phyloP scores from a whole-genome alignment of 495 filamentous ascomycete genomes.

The Hypoxylon subgilvum region DNA sequence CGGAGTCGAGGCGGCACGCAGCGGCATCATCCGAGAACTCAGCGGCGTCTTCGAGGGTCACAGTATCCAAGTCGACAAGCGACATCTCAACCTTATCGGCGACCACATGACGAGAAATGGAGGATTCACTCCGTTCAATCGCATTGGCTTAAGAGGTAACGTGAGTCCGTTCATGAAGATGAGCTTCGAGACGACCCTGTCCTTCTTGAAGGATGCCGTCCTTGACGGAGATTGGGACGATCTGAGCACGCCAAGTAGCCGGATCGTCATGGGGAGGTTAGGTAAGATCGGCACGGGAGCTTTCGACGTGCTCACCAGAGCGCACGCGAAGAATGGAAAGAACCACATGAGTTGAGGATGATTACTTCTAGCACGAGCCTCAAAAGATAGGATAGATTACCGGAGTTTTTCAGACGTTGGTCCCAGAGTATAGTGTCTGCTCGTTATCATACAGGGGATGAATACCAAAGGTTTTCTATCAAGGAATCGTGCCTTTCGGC shows the following conservation, averaged over 20 bases:
- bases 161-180: conserved; percentile 94
- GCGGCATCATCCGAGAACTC: conserved; percentile 85
- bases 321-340: conserved; percentile 50
- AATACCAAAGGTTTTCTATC: conserved; percentile 4
- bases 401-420: conserved; percentile 6
- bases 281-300: conserved; percentile 85
- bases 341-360: conserved; percentile 17
- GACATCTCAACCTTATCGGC: conserved; percentile 93
- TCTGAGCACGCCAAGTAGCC: conserved; percentile 80
- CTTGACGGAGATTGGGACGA: conserved; percentile 89
- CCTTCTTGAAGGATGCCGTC: conserved; percentile 89
- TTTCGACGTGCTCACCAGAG: conserved; percentile 77
- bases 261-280: conserved; percentile 85
- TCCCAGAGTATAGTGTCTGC: conserved; percentile 11
- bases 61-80: conserved; percentile 89
- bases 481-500: too few relatives aligned
- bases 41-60: conserved; percentile 85
- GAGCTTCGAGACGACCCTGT: conserved; percentile 95
- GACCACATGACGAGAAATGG: conserved; percentile 95
- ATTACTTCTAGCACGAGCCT: background rate
- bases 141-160: conserved; percentile 80
- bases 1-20: conserved; percentile 90
- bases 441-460: background rate
- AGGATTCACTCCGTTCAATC: conserved; percentile 86
- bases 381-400: conserved; percentile 11